A percentile compares a stretch with the other conserved stretches of the same genome.
These are phyloP conservation scores for Yamadazyma pseudoaaseri DNA, from an alignment of 1,139 yeast species.

Conservation along the genomic window DNA sequence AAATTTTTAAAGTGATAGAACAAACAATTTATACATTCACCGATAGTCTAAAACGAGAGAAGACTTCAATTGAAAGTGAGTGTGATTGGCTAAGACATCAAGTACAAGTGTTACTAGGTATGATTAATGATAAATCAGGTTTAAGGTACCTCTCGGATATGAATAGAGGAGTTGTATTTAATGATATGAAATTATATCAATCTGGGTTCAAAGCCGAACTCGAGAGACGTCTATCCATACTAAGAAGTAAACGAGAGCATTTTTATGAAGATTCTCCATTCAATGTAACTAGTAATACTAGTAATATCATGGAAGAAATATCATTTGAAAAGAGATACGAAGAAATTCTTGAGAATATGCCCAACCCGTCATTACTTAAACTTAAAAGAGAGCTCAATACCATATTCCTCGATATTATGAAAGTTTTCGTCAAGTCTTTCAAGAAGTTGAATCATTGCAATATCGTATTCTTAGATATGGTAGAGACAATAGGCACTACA, in stretches of 20 bases:
- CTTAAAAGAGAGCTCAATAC: conserved; percentile 31
- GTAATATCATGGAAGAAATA: conserved; percentile 15
- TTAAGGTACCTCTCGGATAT: conserved; percentile 22
- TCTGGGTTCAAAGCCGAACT: conserved; percentile 35
- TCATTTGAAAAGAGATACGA: conserved; percentile 29
- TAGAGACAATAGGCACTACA: conserved; percentile 26
- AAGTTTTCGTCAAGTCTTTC: conserved; percentile 31
- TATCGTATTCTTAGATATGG: conserved; percentile 24
- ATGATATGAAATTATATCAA: conserved; percentile 24
- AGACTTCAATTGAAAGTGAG: conserved; percentile 38
- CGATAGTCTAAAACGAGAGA: conserved; percentile 34
- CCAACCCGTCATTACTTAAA: conserved; percentile 32
- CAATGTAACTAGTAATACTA: conserved; percentile 18
- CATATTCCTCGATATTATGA: conserved; percentile 35
- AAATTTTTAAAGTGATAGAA: conserved; percentile 40
- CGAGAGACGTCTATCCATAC: conserved; percentile 17
- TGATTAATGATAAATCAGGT: conserved; percentile 39
- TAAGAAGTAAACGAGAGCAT: conserved; percentile 20
- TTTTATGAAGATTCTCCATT: conserved; percentile 31
- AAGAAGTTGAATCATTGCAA: conserved; percentile 29
- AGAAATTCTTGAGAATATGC: conserved; percentile 24
- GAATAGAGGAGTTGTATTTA: conserved; percentile 35
- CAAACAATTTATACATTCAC: conserved; percentile 39
- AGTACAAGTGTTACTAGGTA: conserved; percentile 38
- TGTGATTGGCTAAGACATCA: conserved; percentile 51